Evolutionary conservation across 176 grass and related monocot genomes (phyloP).

Genomic region (Aechmea fasciata): DNA sequence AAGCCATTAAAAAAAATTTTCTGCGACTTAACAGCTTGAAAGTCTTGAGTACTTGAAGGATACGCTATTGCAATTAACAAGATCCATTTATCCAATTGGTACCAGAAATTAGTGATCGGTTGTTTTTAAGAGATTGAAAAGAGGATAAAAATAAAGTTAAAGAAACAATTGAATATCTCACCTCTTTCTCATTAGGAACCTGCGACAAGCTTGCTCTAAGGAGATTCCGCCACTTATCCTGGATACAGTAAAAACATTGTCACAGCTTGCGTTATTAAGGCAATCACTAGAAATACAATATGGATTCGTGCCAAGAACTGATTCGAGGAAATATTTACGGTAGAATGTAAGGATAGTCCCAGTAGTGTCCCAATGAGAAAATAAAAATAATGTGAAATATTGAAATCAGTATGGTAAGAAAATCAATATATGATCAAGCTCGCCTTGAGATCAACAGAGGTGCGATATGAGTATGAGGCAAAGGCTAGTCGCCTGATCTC

Average conservation of each 20-base stretch:
- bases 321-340: no score
- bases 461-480: slow-evolving; percentile 85
- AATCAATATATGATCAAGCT: slow-evolving; percentile 4
- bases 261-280: background rate
- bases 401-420: background rate
- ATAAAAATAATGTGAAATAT: no score
- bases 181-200: slow-evolving; percentile 40
- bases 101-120: background rate
- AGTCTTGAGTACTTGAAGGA: background rate
- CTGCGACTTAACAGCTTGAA: background rate
- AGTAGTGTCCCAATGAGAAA: no score
- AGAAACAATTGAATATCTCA: slow-evolving; percentile 15
- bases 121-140: background rate
- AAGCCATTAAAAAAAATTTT: background rate
- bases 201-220: slow-evolving; percentile 78
- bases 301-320: no score
- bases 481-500: slow-evolving; percentile 84
- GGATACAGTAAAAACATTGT: slow-evolving; percentile 11
- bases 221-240: slow-evolving; percentile 99
- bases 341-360: no score
- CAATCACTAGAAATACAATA: no score
- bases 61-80: background rate
- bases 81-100: background rate
- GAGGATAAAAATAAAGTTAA: background rate
- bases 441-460: slow-evolving; percentile 98